Evolutionary conservation across 257 asterid genomes (phyloP).

Genomic region (Echium plantagineum): DNA sequence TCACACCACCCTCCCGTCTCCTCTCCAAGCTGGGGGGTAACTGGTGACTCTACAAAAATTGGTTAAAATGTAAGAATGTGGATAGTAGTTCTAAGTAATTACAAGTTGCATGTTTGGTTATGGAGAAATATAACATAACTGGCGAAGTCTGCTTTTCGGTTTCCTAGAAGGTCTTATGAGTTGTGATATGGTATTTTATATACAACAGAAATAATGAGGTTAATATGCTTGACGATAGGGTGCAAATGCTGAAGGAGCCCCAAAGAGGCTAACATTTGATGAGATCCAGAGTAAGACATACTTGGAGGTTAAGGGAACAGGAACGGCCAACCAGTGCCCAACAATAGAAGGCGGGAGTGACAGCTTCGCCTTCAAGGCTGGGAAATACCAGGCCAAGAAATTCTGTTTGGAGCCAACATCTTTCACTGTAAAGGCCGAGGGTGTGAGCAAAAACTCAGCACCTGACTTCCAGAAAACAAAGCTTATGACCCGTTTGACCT

Average conservation of each 20-base stretch:
- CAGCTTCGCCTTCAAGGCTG: conserved; percentile 64
- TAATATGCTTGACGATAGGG: conserved; percentile 31
- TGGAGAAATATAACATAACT: no score
- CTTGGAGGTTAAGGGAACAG: conserved; percentile 86
- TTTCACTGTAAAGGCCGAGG: conserved; percentile 92
- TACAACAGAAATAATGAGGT: background rate
- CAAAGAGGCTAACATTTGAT: conserved; percentile 73
- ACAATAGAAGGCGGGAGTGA: conserved; percentile 76
- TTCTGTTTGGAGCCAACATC: conserved; percentile 96
- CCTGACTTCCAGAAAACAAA: conserved; percentile 88
- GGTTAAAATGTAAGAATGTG: no score
- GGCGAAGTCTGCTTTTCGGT: no score
- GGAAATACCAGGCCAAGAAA: conserved; percentile 80
- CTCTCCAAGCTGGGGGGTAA: no score
- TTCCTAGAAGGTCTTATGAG: no score
- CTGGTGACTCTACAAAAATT: no score
- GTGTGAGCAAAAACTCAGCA: conserved; percentile 63
- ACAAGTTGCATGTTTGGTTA: no score
- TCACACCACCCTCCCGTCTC: no score
- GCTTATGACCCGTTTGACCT: conserved; percentile 96
- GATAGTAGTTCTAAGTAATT: no score
- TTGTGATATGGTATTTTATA: background rate
- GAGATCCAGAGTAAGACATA: conserved; percentile 94
- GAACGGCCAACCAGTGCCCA: conserved; percentile 99
- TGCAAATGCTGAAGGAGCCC: conserved; percentile 77